Evolutionary conservation across 2,329 filamentous ascomycete species (phyloP), one percentile per base, ranked within the genome.

Genomic region (Cryphonectria parasitica): DNA sequence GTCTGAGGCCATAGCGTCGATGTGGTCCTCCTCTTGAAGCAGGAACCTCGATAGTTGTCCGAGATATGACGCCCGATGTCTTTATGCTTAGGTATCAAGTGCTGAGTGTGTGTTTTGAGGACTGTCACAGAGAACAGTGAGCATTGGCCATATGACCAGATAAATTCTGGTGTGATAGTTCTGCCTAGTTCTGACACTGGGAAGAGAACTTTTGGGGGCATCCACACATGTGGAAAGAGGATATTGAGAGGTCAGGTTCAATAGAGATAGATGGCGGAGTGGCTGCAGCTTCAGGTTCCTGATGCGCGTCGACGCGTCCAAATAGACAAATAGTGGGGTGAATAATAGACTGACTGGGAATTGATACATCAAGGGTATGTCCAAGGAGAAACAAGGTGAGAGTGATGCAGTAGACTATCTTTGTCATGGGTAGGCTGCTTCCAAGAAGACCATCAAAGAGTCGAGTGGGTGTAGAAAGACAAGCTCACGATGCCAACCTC

Each of bases 1-100:
- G 15, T 64, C 67, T 66, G 64, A 34, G 56, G 67, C 62, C 71
- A 71, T 73, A 43, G 34, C 15, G n/a, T 15, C 15, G 25, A 2
- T 54, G 49, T 19, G 13, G 17, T 25, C 15, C 19, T 65, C 6
- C 19, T 64, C 34, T 15, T 25, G 4, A 34, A 11, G 7, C 17
- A 31, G n/a, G 28, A 45, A 7, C 1, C 45, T 22, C 10, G 13
- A 19, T 8, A 39, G 17, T 15, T 13, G 31, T 39, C 13, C 13
- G 19, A 15, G 34, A 39, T 39, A 61, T 39, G 31, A n/a, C 7
- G 5, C 36, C 4, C 8, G n/a, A 22, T 19, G 28, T 7, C n/a
- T n/a, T 54, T 22, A 41, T 36, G 1, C 45, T 31, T 19, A 39
- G 28, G 22, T 7, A 6, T 19, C 4, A 8, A 22, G 34, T 45